Percentiles rank a stretch among this genome's conserved stretches.
phyloP scores from a whole-genome alignment of 495 filamentous ascomycete genomes.

The Tuber magnatum region DNA sequence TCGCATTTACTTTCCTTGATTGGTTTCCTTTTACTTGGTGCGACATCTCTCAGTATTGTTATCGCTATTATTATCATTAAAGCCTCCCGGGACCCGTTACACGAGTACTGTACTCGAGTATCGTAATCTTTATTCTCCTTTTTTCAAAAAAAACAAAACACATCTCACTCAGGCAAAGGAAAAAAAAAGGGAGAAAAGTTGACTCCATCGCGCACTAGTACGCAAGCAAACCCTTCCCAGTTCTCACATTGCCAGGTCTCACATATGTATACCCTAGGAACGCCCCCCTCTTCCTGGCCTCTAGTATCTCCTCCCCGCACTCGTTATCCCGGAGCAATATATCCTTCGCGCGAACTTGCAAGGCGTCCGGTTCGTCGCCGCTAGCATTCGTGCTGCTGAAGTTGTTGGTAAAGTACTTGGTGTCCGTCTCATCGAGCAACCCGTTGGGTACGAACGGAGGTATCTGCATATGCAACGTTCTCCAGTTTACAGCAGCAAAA shows the following conservation, averaged over 20 bases:
- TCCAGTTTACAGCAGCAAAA: constrained; percentile 63
- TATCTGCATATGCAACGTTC: constrained; percentile 55
- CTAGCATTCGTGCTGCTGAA: constrained; percentile 40
- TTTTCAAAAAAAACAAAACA: background rate
- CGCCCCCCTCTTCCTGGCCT: constrained; percentile 68
- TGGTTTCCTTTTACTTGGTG: background rate
- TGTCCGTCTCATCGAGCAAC: constrained; percentile 66
- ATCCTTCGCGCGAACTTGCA: constrained; percentile 68
- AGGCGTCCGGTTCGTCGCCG: constrained; percentile 39
- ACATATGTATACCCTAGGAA: constrained; percentile 90
- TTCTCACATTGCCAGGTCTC: constrained; percentile 46
- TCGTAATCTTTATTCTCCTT: background rate
- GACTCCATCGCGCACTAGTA: background rate
- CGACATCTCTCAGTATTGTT: background rate
- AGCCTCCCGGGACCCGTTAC: background rate
- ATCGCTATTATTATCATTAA: background rate
- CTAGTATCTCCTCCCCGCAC: constrained; percentile 58
- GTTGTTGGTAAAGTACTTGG: constrained; percentile 77
- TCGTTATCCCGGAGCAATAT: constrained; percentile 65
- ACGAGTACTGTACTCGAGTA: background rate
- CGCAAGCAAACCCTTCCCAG: background rate
- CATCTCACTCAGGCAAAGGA: background rate
- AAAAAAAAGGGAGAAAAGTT: background rate
- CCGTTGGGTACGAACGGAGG: constrained; percentile 69
- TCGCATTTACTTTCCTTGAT: background rate